phyloP scores from a whole-genome alignment of 805 yeast genomes.

The Lipomyces yamadae region DNA sequence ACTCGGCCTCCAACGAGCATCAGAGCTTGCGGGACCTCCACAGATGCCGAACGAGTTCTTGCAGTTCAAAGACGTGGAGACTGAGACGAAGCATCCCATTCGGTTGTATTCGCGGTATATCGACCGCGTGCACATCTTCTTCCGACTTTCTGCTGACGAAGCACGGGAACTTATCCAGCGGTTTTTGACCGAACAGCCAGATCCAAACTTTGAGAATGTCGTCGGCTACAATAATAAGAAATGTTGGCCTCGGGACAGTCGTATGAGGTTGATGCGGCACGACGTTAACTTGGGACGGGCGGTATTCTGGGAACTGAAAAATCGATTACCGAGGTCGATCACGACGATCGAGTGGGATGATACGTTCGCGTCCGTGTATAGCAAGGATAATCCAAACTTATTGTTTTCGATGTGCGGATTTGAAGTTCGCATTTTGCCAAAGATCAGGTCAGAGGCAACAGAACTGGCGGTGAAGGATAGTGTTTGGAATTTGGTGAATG shows the following conservation, averaged over 20 bases:
- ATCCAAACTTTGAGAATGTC: constrained; percentile 85
- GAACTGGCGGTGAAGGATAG: constrained; percentile 70
- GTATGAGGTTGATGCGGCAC: constrained; percentile 87
- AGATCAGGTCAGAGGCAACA: constrained; percentile 58
- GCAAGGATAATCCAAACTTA: constrained; percentile 86
- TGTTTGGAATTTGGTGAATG: constrained; percentile 85
- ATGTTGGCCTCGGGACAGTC: constrained; percentile 92
- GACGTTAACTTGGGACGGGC: constrained; percentile 95
- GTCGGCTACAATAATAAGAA: constrained; percentile 84
- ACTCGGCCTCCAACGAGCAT: constrained; percentile 84
- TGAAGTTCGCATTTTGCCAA: constrained; percentile 88
- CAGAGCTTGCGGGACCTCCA: constrained; percentile 78
- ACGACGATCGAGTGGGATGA: constrained; percentile 78
- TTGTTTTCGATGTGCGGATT: constrained; percentile 93
- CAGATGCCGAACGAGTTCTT: constrained; percentile 74
- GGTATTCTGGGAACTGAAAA: constrained; percentile 84
- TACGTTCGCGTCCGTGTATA: constrained; percentile 83
- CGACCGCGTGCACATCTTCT: constrained; percentile 79
- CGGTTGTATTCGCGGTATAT: constrained; percentile 79
- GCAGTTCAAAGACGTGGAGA: constrained; percentile 63
- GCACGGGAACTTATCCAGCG: constrained; percentile 76
- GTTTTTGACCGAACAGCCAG: constrained; percentile 81
- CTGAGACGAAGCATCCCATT: constrained; percentile 75
- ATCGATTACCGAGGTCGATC: constrained; percentile 76
- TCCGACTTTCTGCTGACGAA: constrained; percentile 74